Evolutionary conservation across 495 filamentous ascomycete species (phyloP), one percentile per base, ranked within the genome.

Genomic region (Lasiosphaeriaceae sp.): DNA sequence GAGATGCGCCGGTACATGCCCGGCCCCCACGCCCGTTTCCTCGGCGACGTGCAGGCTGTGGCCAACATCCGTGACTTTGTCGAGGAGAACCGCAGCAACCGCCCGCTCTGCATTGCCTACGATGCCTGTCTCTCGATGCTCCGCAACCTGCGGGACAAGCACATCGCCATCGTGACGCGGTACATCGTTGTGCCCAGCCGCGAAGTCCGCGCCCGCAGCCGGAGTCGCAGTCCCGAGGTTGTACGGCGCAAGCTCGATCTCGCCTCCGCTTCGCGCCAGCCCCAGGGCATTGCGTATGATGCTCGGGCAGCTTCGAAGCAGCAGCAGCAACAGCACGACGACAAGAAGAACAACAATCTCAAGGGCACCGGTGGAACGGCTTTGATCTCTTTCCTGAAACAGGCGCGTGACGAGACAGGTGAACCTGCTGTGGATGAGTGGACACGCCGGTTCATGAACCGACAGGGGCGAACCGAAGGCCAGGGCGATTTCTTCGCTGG

Each of bases 1-100:
- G 94, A 97, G 54, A 98, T 98, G 94, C 89, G 92, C 49, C 81
- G 77, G 2, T 98, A 98, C 75, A 98, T 98, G 94, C 94, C 94
- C 4, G 91, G 91, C 2, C 82, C 89, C 0, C 94, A 98, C 65
- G 87, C 90, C 1, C 86, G 88, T 17, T 98, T 98, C 74, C 77
- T 98, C 0, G 79, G 89, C 52, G 86, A 93, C 50, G 84, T 96
- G 20, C 81, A 83, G 44, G 74, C 74, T 1, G 89, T 96, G 11
- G 86, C 93, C 51, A 97, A 99, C 64, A 90, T 99, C 60, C 88
- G 89, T 7, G 82, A 86, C 1, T 99, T 86, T 67, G 93, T 96
- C 46, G 85, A 90, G 57, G 67, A 71, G 2, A 81, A 85, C 50
- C 72, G 69, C 9, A 72, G 74, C 46, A 80, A 96, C 67, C 78